These are phyloP conservation scores for Fagus crenata DNA, from an alignment of 306 rosid genomes.

Conservation along the genomic window DNA sequence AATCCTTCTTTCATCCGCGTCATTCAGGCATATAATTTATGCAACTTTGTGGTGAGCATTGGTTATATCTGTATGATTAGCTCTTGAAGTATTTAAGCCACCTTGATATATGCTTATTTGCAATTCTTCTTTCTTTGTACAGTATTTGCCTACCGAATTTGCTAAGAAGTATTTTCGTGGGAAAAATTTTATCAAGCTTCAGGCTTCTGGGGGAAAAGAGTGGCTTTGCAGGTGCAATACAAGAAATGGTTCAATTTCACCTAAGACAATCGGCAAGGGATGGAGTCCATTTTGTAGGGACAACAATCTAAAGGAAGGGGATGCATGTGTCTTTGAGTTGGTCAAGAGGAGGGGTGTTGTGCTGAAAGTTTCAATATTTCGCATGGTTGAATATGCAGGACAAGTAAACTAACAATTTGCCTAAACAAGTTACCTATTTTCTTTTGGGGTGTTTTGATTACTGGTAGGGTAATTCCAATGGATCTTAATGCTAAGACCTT, in stretches of 20 bases:
- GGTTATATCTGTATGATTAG: neutral
- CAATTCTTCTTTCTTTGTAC: neutral
- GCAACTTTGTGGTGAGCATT: slow-evolving; percentile 15
- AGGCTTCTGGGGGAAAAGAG: neutral
- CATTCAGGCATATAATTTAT: neutral
- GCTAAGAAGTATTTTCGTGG: slow-evolving; percentile 6
- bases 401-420: neutral
- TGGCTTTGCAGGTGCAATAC: neutral
- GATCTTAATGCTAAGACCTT: no score
- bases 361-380: slow-evolving; percentile 30
- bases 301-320: slow-evolving; percentile 26
- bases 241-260: no score
- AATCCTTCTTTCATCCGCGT: slow-evolving; percentile 19
- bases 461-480: no score
- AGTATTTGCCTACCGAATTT: slow-evolving; percentile 15
- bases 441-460: no score
- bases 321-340: slow-evolving; percentile 38
- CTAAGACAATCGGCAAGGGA: slow-evolving; percentile 17
- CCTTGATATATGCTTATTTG: no score
- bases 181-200: neutral
- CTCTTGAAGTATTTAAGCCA: neutral
- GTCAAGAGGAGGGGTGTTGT: slow-evolving; percentile 3
- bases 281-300: slow-evolving; percentile 14
- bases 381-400: neutral
- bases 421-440: neutral